Percentiles rank a stretch among this genome's conserved stretches.
These are phyloP conservation scores for Panellus pusillus DNA, from an alignment of 768 basidiomycete genomes.

Conservation along the genomic window DNA sequence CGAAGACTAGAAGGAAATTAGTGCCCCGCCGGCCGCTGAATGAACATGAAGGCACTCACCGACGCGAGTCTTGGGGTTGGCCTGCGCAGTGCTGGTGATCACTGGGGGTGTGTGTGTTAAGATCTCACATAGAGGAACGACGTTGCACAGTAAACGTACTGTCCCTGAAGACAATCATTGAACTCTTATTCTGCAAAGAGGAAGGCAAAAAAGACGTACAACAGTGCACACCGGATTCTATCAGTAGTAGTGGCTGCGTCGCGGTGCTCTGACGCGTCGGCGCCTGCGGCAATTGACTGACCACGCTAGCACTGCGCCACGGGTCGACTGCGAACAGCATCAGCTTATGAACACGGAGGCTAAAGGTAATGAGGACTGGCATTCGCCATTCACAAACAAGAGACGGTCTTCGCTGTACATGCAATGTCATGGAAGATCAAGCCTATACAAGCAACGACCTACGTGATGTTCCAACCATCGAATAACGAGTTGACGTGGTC, in stretches of 20 bases:
- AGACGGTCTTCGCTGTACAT: constrained; percentile 3
- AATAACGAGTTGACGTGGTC: constrained; percentile 5
- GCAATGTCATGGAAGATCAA: background rate
- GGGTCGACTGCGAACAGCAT: constrained; percentile 9
- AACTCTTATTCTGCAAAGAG: background rate
- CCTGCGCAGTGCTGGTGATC: constrained; percentile 16
- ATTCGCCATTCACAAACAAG: constrained; percentile 16
- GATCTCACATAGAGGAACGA: background rate
- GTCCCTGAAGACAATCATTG: constrained; percentile 8
- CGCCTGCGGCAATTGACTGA: constrained; percentile 7
- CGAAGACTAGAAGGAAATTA: constrained; percentile 6
- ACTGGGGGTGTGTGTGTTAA: constrained; percentile 1
- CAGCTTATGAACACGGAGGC: background rate
- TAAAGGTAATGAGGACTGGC: background rate
- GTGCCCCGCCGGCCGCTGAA: background rate
- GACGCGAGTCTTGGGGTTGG: constrained; percentile 13
- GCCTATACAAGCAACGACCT: background rate
- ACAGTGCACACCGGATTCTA: constrained; percentile 17
- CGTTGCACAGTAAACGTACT: constrained; percentile 1
- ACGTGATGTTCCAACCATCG: constrained; percentile 17
- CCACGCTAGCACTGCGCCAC: constrained; percentile 11
- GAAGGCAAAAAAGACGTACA: constrained; percentile 4
- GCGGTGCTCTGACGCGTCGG: constrained; percentile 7
- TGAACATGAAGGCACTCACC: background rate
- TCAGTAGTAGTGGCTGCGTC: constrained; percentile 10